These are phyloP conservation scores for Penicillium nucicola DNA, from an alignment of 495 filamentous ascomycete species.

Conservation along the genomic window DNA sequence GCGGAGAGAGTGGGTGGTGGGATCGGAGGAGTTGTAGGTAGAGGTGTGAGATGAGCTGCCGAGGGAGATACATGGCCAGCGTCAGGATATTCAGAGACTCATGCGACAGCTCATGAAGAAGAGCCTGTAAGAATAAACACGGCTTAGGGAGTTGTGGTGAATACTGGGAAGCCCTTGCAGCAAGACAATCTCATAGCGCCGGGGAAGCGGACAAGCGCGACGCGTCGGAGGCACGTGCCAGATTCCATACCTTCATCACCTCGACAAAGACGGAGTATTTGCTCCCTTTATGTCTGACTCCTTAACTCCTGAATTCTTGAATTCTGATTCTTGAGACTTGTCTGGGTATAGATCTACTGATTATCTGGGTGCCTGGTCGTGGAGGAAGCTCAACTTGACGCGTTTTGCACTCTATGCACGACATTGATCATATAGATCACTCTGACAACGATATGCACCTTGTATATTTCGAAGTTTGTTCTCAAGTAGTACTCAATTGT, in stretches of 20 bases:
- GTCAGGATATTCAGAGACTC: slow-evolving; percentile 13
- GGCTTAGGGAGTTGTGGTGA: background rate
- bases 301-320: background rate
- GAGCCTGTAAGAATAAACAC: slow-evolving; percentile 3
- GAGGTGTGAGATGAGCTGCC: slow-evolving; percentile 80
- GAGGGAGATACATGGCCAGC: slow-evolving; percentile 86
- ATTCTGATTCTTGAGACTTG: background rate
- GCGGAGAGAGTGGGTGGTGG: slow-evolving; percentile 78
- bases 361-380: background rate
- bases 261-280: slow-evolving; percentile 12
- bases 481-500: no score
- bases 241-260: slow-evolving; percentile 28
- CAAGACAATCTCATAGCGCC: slow-evolving; percentile 6
- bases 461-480: no score
- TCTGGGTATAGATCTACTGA: background rate
- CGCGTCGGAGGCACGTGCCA: slow-evolving; percentile 26
- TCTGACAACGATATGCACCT: no score
- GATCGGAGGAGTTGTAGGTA: slow-evolving; percentile 82
- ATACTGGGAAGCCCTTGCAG: slow-evolving; percentile 10
- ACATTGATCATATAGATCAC: background rate
- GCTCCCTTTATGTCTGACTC: background rate
- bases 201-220: slow-evolving; percentile 20
- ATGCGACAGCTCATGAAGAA: slow-evolving; percentile 22
- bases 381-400: no score
- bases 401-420: background rate